Base-by-base conservation (phyloP, 1,284 basidiomycete species). In the Leccinum huronense region DNA sequence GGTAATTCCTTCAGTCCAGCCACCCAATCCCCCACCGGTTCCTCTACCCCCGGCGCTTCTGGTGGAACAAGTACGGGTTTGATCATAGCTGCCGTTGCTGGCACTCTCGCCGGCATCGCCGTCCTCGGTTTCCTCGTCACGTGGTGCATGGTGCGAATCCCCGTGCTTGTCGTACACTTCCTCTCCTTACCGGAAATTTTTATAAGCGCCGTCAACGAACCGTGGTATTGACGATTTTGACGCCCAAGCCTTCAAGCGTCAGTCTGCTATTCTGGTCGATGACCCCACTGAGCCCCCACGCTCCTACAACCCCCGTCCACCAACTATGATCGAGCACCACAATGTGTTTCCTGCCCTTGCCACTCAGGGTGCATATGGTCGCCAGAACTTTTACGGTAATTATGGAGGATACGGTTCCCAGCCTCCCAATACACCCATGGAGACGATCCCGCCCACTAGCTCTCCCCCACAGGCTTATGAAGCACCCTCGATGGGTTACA, bases 181-280 rank as follows among this genome's bases (percentile, higher is more conserved):
- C 55, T 53, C 60, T 33, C 38, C 54, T 68, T 7, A 63, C 33
- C 66, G 42, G 57, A 33, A 59, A 6, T 19, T 23, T 68, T 38
- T 69, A 85, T 80, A 80, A 86, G 67, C 79, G 79, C 54, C 79
- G 81, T 42, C 76, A 77, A 59, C 76, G 61, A 73, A 72, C 16
- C 75, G 79, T 9, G 78, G 81, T 19, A 74, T 74, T 2, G 79
- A 78, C 8, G 79, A 78, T 36, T 90, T 88, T 74, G 80, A 84
- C 66, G 74, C 84, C 0, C 73, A 76, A 40, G 79, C 80, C 3
- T 88, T 88, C 79, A 81, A 83, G 62, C 80, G 81, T 63, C 85
- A 87, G 62, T 89, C 87, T 13, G 82, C 81, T n/a, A 72, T 85
- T 19, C 73, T 89, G 14, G 75, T 83, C 7, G 79, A 84, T 59